Evolutionary conservation across 352 stramenopile species (phyloP).

Genomic region (Phytophthora fragariaefolia): DNA sequence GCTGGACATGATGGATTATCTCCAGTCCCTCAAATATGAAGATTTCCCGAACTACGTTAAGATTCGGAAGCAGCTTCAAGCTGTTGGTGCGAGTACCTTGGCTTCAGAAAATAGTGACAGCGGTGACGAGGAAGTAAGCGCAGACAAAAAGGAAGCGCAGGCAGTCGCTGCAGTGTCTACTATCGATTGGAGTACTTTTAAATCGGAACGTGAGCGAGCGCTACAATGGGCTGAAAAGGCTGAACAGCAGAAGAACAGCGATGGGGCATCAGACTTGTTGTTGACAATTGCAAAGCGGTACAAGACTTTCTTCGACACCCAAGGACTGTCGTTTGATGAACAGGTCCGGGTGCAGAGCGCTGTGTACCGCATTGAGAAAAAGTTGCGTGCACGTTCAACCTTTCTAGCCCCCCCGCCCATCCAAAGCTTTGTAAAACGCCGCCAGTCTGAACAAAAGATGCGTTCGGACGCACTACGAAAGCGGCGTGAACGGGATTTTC

Average conservation of each 20-base stretch:
- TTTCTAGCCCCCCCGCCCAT: slow-evolving; percentile 76
- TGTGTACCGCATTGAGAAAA: slow-evolving; percentile 77
- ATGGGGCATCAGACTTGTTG: slow-evolving; percentile 56
- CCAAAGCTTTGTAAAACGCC: slow-evolving; percentile 84
- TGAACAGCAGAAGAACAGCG: slow-evolving; percentile 51
- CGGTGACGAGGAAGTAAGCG: slow-evolving; percentile 34
- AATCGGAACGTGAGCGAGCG: slow-evolving; percentile 57
- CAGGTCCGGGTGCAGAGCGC: slow-evolving; percentile 64
- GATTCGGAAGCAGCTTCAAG: slow-evolving; percentile 42
- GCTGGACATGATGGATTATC: slow-evolving; percentile 79
- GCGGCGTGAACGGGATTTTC: slow-evolving; percentile 76
- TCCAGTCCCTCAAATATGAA: slow-evolving; percentile 77
- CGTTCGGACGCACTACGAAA: slow-evolving; percentile 74
- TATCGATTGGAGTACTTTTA: slow-evolving; percentile 37
- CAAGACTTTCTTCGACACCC: slow-evolving; percentile 76
- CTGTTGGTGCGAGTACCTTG: slow-evolving; percentile 32
- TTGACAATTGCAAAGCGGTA: slow-evolving; percentile 78
- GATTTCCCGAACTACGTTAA: slow-evolving; percentile 74
- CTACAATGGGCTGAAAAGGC: slow-evolving; percentile 64
- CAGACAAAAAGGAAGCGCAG: slow-evolving; percentile 29
- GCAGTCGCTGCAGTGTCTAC: slow-evolving; percentile 22
- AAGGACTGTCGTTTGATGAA: slow-evolving; percentile 55
- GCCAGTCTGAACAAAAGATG: slow-evolving; percentile 79
- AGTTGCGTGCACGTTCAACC: slow-evolving; percentile 44
- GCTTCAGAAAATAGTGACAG: slow-evolving; percentile 39